Percentiles rank a stretch among this genome's conserved stretches.
Evolutionary conservation across 352 stramenopile species (phyloP).

Genomic region (Phytophthora sojae): DNA sequence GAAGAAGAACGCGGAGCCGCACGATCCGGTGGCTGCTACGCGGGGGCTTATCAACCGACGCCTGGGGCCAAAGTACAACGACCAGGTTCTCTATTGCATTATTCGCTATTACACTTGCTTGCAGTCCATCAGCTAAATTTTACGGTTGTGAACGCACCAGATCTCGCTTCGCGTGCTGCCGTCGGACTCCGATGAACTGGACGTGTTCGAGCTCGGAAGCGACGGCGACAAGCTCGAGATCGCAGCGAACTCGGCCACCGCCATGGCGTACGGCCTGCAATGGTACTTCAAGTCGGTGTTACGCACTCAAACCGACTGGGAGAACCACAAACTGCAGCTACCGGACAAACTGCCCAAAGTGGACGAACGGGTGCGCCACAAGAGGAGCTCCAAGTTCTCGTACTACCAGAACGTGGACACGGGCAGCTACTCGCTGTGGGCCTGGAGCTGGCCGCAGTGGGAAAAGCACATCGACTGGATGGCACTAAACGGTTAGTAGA

Average conservation of each 20-base stretch:
- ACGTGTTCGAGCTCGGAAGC: conserved; percentile 68
- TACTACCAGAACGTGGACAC: conserved; percentile 96
- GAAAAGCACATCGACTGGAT: conserved; percentile 94
- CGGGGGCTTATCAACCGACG: conserved; percentile 61
- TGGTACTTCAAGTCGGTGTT: conserved; percentile 81
- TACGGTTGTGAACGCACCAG: conserved; percentile 34
- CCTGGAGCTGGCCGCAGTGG: conserved; percentile 89
- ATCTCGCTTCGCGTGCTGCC: conserved; percentile 63
- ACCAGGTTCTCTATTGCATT: conserved; percentile 18
- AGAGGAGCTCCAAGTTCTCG: conserved; percentile 76
- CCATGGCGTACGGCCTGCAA: conserved; percentile 72
- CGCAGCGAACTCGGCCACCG: conserved; percentile 58
- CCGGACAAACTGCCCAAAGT: conserved; percentile 57
- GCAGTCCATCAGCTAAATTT: not conserved
- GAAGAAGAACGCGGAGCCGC: conserved; percentile 39
- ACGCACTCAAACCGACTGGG: conserved; percentile 80
- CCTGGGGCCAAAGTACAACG: conserved; percentile 59
- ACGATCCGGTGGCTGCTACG: conserved; percentile 60
- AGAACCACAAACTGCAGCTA: conserved; percentile 76
- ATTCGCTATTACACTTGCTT: not conserved
- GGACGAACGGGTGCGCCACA: conserved; percentile 43
- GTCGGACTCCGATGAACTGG: conserved; percentile 50
- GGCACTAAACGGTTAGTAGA: conserved; percentile 67
- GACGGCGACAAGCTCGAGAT: conserved; percentile 63
- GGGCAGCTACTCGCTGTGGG: conserved; percentile 90